phyloP scores from a whole-genome alignment of 352 stramenopile species.

The Blastocystis sp. region DNA sequence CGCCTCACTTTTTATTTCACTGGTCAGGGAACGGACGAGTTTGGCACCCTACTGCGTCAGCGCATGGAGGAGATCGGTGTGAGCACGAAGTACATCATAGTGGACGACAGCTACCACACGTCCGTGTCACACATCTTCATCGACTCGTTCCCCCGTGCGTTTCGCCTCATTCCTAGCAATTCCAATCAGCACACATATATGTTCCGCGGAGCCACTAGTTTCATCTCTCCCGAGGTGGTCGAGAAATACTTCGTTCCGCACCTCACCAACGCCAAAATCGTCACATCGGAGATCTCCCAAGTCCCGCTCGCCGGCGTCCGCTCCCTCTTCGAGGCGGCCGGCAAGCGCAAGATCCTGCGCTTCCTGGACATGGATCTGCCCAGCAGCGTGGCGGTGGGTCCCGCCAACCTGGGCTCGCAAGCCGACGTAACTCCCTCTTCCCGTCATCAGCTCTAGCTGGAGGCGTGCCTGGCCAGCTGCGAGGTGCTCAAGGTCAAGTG shows the following conservation, averaged over 20 bases:
- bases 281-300: constrained; percentile 71
- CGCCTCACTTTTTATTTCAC: not conserved
- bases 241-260: constrained; percentile 57
- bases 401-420: constrained; percentile 65
- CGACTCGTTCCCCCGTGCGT: constrained; percentile 34
- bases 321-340: constrained; percentile 63
- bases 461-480: constrained; percentile 42
- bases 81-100: constrained; percentile 69
- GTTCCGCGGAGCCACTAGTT: constrained; percentile 61
- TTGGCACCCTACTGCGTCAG: constrained; percentile 67
- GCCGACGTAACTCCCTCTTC: constrained; percentile 26
- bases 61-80: constrained; percentile 70
- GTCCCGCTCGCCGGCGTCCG: constrained; percentile 68
- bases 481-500: constrained; percentile 65
- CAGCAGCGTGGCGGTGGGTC: constrained; percentile 67
- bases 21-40: constrained; percentile 69
- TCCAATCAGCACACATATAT: constrained; percentile 69
- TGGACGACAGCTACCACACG: constrained; percentile 69
- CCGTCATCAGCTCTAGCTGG: constrained; percentile 44
- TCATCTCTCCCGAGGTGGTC: constrained; percentile 55
- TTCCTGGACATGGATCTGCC: constrained; percentile 71
- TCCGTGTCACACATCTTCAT: constrained; percentile 71
- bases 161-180: constrained; percentile 32
- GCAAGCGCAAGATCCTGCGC: constrained; percentile 39
- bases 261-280: constrained; percentile 68